phyloP scores from a whole-genome alignment of 1,284 basidiomycete genomes.

The Pseudozyma sp. region DNA sequence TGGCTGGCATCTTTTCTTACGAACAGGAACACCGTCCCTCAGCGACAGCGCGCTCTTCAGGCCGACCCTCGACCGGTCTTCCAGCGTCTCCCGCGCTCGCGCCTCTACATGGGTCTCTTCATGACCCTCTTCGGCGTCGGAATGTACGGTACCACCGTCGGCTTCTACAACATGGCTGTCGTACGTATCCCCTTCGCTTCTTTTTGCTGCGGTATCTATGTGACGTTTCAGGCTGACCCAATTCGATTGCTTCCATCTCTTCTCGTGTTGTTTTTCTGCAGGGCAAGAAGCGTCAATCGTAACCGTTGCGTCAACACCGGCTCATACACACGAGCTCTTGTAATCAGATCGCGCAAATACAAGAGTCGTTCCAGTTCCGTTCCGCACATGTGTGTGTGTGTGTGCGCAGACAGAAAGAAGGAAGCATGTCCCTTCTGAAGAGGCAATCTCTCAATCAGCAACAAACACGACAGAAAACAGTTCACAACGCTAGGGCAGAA shows the following conservation, averaged over 20 bases:
- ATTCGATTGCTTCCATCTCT: neutral
- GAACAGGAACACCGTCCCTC: slow-evolving; percentile 55
- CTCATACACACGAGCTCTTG: neutral
- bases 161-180: slow-evolving; percentile 63
- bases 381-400: no score
- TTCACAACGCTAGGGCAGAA: no score
- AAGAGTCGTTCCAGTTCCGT: neutral
- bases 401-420: neutral
- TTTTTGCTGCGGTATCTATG: neutral
- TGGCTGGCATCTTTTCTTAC: neutral
- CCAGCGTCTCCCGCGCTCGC: slow-evolving; percentile 61
- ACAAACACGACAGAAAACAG: no score
- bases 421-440: no score
- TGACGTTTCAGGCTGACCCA: neutral
- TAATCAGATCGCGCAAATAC: slow-evolving; percentile 1
- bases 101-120: slow-evolving; percentile 63
- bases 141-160: slow-evolving; percentile 58
- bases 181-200: slow-evolving; percentile 35
- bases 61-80: slow-evolving; percentile 61
- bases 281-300: slow-evolving; percentile 49
- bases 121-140: slow-evolving; percentile 63
- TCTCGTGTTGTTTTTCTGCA: slow-evolving; percentile 1
- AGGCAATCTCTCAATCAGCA: no score
- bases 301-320: neutral
- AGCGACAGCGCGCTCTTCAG: slow-evolving; percentile 65